Conservation (phyloP, 225 moss, liverwort and hornwort species). For the Bryoerythrophyllum caledonicum region DNA sequence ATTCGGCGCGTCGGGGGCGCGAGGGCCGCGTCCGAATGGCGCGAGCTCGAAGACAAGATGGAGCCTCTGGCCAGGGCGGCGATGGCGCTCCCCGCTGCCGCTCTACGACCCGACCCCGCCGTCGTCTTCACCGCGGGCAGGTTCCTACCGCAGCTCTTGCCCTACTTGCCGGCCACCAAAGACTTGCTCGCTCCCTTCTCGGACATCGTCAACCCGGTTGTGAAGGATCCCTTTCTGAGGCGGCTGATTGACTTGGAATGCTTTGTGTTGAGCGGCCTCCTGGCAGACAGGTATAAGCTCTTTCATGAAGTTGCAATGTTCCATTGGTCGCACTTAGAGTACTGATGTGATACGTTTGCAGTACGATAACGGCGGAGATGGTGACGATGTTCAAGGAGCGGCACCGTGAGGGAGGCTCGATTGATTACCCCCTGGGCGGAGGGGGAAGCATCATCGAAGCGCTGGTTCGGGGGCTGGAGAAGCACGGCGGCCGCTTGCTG, state of each 20-base stretch:
- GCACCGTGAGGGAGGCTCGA: constrained; percentile 69
- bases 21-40: constrained; percentile 71
- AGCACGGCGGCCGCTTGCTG: constrained; percentile 61
- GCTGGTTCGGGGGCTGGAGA: constrained; percentile 73
- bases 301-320: background rate
- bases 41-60: constrained; percentile 63
- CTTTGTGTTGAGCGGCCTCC: constrained; percentile 80
- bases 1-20: constrained; percentile 68
- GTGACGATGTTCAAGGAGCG: constrained; percentile 87
- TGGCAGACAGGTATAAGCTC: constrained; percentile 59
- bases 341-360: constrained; percentile 31
- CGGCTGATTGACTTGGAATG: constrained; percentile 82
- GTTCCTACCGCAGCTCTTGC: constrained; percentile 69
- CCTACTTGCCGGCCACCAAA: constrained; percentile 60
- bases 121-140: constrained; percentile 72
- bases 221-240: constrained; percentile 74
- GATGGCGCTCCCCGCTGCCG: constrained; percentile 79
- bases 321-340: background rate
- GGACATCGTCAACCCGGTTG: constrained; percentile 71
- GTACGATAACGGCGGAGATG: constrained; percentile 90
- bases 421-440: constrained; percentile 83
- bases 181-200: constrained; percentile 75
- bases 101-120: constrained; percentile 68
- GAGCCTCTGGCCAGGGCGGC: constrained; percentile 75
- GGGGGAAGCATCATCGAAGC: constrained; percentile 79